phyloP scores from a whole-genome alignment of 441 rosid species.

The Gossypium lobatum region DNA sequence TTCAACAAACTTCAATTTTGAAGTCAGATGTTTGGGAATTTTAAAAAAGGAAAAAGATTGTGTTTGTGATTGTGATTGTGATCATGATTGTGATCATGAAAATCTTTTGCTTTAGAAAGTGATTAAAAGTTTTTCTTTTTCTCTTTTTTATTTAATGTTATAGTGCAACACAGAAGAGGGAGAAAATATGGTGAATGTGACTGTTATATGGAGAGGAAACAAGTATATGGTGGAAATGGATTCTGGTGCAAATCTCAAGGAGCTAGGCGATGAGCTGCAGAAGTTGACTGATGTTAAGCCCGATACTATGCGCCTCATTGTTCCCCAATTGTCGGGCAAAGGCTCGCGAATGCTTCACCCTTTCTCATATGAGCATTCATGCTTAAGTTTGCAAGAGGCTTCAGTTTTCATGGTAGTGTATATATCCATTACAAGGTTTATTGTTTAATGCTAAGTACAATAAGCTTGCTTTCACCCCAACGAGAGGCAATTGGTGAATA shows the following conservation, averaged over 20 bases:
- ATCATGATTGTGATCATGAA: background rate
- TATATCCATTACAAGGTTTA: background rate
- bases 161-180: constrained; percentile 39
- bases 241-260: constrained; percentile 49
- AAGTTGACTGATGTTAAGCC: constrained; percentile 63
- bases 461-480: background rate
- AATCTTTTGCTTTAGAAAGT: background rate
- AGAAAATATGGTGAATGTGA: constrained; percentile 31
- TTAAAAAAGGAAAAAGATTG: background rate
- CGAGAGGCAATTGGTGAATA: background rate
- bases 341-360: constrained; percentile 69
- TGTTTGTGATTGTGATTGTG: background rate
- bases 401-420: constrained; percentile 44
- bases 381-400: constrained; percentile 49
- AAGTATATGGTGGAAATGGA: constrained; percentile 50
- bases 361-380: constrained; percentile 54
- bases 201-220: constrained; percentile 72
- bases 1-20: background rate
- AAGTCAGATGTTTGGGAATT: background rate
- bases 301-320: constrained; percentile 70
- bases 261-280: constrained; percentile 63
- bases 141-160: background rate
- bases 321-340: constrained; percentile 50
- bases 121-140: background rate
- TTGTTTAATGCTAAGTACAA: background rate